Evolutionary conservation across 1,284 basidiomycete genomes (phyloP).

Genomic region (Microbotryomycetes sp.): DNA sequence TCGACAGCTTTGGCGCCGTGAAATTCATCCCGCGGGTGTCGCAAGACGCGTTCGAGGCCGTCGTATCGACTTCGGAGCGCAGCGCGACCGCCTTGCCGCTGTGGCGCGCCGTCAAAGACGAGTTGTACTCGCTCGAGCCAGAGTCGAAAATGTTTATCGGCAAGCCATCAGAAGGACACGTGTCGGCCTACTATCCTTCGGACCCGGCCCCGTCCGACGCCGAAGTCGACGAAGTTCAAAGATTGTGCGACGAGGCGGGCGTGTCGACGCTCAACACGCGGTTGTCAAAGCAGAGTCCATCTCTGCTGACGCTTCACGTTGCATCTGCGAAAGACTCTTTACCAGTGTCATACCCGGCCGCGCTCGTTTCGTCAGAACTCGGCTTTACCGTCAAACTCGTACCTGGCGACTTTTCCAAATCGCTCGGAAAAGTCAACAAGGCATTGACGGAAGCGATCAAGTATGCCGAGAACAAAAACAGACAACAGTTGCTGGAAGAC

Average conservation of each 20-base stretch:
- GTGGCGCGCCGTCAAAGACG: slow-evolving; percentile 61
- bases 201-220: slow-evolving; percentile 56
- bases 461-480: slow-evolving; percentile 62
- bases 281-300: slow-evolving; percentile 54
- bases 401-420: slow-evolving; percentile 46
- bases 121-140: slow-evolving; percentile 61
- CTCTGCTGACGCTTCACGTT: slow-evolving; percentile 59
- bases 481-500: slow-evolving; percentile 62
- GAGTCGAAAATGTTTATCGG: slow-evolving; percentile 64
- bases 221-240: slow-evolving; percentile 65
- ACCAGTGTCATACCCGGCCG: slow-evolving; percentile 47
- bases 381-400: slow-evolving; percentile 63
- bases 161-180: slow-evolving; percentile 63
- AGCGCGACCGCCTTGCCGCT: slow-evolving; percentile 51
- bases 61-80: slow-evolving; percentile 56
- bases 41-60: slow-evolving; percentile 54
- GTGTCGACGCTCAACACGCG: slow-evolving; percentile 74
- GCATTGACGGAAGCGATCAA: slow-evolving; percentile 53
- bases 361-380: slow-evolving; percentile 39
- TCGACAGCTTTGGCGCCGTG: slow-evolving; percentile 58
- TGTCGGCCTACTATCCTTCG: slow-evolving; percentile 75
- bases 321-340: slow-evolving; percentile 52
- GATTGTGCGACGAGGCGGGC: slow-evolving; percentile 60
- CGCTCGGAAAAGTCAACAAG: slow-evolving; percentile 51
- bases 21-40: slow-evolving; percentile 69